Percentiles rank a stretch among this genome's conserved stretches.
These are phyloP conservation scores for Solanum hybrid DNA, from an alignment of 305 asterid species.

Conservation along the genomic window DNA sequence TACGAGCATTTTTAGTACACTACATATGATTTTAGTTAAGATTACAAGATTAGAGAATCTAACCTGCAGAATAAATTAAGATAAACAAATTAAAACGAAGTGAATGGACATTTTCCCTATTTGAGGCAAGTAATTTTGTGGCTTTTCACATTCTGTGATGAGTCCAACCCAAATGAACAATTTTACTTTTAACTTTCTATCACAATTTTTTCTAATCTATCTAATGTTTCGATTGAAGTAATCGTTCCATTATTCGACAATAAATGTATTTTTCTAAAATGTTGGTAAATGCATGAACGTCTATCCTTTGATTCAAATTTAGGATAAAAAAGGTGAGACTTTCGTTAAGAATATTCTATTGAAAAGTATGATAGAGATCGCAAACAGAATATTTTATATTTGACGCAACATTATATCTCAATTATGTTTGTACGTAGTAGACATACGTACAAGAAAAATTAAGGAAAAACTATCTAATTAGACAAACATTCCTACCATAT, in stretches of 20 bases:
- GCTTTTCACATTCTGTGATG: background rate
- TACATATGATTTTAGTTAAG: too few relatives aligned
- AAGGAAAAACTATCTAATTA: too few relatives aligned
- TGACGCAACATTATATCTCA: background rate
- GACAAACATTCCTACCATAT: background rate
- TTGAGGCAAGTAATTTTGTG: background rate
- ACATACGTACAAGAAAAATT: too few relatives aligned
- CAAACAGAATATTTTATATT: background rate
- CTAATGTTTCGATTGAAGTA: background rate
- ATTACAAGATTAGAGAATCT: too few relatives aligned
- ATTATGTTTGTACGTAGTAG: background rate
- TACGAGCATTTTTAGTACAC: too few relatives aligned
- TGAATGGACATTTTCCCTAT: background rate
- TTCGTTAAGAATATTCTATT: background rate
- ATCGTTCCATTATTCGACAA: background rate
- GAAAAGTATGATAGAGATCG: background rate
- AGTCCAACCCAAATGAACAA: background rate
- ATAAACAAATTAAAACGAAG: too few relatives aligned
- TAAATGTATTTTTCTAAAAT: background rate
- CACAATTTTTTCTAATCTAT: background rate
- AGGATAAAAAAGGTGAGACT: background rate
- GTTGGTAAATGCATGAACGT: background rate
- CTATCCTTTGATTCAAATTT: background rate
- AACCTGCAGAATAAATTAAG: accelerated
- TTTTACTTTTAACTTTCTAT: background rate